Base-by-base conservation (phyloP, 495 filamentous ascomycete species). In the Cercophora samala region DNA sequence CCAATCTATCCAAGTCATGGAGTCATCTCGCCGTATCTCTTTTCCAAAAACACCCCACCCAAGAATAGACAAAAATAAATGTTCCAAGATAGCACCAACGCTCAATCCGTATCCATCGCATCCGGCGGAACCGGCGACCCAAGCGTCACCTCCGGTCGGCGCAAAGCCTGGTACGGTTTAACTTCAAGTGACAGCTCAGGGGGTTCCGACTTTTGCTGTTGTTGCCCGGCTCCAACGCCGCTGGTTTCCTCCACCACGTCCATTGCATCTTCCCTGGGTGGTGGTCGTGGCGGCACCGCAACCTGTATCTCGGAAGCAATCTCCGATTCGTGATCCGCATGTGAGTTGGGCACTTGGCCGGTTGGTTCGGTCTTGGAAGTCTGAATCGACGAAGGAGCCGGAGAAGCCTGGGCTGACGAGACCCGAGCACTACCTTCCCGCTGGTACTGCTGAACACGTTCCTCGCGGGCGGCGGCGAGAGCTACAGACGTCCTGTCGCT, bases 51-150 rank as follows among this genome's bases (percentile, higher is more conserved):
- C n/a, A n/a, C n/a, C n/a, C n/a, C n/a, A n/a, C n/a, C n/a, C n/a
- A 32, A 32, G 8, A 32, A 32, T 32, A 32, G 8, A 32, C 3
- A 8, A 32, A 32, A 32, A 32, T 32, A 32, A 4, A 32, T 32
- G 8, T 32, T 4, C 8, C 3, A 4, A 32, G 3, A 32, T 32
- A 32, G 3, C 9, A 13, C 2, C 15, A 11, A 46, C 6, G 2
- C 13, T 46, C 62, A 77, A 25, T 75, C 73, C 46, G 66, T 72
- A 24, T 77, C 73, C 73, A 74, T 75, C 25, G 52, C 61, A 65
- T 76, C 75, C 54, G 73, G 72, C 42, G 75, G 72, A 2, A 68
- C 67, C 1, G 75, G 75, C 22, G 75, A 77, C 0, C 75, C 75
- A 1, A 77, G 70, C 13, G 70, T 72, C n/a, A 77, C 75, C 55